A percentile compares a stretch with the other conserved stretches of the same genome.
Conservation (phyloP, 2,329 filamentous ascomycete species). For the Periglandula ipomoeae region DNA sequence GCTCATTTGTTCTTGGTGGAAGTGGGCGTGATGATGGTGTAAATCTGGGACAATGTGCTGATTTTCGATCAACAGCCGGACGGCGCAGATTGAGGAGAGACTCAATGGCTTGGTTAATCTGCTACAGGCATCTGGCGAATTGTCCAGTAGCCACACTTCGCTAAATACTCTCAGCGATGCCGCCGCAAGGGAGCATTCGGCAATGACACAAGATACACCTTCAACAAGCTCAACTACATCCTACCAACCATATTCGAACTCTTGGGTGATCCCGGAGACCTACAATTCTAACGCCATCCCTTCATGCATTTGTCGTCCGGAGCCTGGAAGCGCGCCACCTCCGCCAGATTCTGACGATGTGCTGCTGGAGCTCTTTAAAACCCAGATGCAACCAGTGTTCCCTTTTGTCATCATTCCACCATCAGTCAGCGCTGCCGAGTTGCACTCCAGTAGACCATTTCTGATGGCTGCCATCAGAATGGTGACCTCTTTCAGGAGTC, state of each 20-base stretch:
- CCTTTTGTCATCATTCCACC: slow-evolving; percentile 38
- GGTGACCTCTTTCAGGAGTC: slow-evolving; percentile 37
- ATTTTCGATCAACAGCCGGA: slow-evolving; percentile 25
- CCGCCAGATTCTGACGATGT: slow-evolving; percentile 36
- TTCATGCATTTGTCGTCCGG: slow-evolving; percentile 37
- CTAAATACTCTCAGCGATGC: slow-evolving; percentile 19
- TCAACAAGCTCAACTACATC: slow-evolving; percentile 11
- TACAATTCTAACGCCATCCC: slow-evolving; percentile 39
- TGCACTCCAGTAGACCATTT: slow-evolving; percentile 34
- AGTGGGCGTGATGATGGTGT: neutral
- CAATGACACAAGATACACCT: slow-evolving; percentile 16
- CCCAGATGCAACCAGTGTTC: slow-evolving; percentile 31
- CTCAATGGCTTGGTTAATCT: slow-evolving; percentile 40
- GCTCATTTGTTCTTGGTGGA: neutral
- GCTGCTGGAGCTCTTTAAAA: slow-evolving; percentile 35
- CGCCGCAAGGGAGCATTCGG: slow-evolving; percentile 17
- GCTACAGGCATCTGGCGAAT: slow-evolving; percentile 33
- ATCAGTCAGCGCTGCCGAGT: slow-evolving; percentile 23
- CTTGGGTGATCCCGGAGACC: slow-evolving; percentile 26
- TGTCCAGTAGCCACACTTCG: slow-evolving; percentile 16
- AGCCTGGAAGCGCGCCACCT: slow-evolving; percentile 27
- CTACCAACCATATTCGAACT: slow-evolving; percentile 9
- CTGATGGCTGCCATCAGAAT: slow-evolving; percentile 40
- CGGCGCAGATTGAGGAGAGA: slow-evolving; percentile 39
- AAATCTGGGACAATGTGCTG: neutral